phyloP scores from a whole-genome alignment of 2,329 filamentous ascomycete species.

The Cladosporium sp. region DNA sequence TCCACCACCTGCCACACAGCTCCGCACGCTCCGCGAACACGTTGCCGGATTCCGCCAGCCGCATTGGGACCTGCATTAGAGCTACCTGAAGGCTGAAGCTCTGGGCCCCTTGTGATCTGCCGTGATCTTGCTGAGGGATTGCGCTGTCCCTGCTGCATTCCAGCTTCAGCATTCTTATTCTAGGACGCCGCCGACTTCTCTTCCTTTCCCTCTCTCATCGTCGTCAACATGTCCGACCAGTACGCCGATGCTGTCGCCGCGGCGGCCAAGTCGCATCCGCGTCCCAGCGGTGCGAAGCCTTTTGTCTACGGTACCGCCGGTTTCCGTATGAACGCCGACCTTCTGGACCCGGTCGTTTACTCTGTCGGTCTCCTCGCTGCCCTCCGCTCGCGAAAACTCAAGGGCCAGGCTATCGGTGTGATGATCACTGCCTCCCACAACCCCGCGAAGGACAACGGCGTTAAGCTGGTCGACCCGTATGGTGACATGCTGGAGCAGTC shows the following conservation, averaged over 20 bases:
- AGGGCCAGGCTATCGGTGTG: conserved; percentile 86
- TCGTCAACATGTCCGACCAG: conserved; percentile 6
- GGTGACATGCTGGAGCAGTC: conserved; percentile 93
- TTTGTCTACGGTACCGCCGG: conserved; percentile 58
- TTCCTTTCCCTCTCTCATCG: not conserved
- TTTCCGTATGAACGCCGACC: conserved; percentile 66
- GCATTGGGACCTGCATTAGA: conserved; percentile 12
- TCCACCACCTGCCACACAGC: not conserved
- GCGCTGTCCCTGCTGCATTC: conserved; percentile 4
- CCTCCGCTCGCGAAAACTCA: conserved; percentile 81
- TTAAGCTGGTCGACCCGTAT: conserved; percentile 95
- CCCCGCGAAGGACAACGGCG: conserved; percentile 80
- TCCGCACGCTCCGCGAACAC: not conserved
- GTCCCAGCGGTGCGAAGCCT: conserved; percentile 30
- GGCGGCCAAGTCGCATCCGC: conserved; percentile 28
- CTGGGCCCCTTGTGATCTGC: not conserved
- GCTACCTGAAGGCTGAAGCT: conserved; percentile 4
- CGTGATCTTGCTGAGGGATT: conserved; percentile 6
- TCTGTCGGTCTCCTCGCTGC: conserved; percentile 84
- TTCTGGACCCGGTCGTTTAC: conserved; percentile 88
- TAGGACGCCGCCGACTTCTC: not conserved
- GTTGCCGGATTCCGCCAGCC: not conserved
- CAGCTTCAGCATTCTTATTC: not conserved
- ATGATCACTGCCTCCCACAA: conserved; percentile 97
- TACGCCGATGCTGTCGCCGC: conserved; percentile 24